phyloP scores from a whole-genome alignment of 257 asterid genomes.

The Salvia miltiorrhiza region DNA sequence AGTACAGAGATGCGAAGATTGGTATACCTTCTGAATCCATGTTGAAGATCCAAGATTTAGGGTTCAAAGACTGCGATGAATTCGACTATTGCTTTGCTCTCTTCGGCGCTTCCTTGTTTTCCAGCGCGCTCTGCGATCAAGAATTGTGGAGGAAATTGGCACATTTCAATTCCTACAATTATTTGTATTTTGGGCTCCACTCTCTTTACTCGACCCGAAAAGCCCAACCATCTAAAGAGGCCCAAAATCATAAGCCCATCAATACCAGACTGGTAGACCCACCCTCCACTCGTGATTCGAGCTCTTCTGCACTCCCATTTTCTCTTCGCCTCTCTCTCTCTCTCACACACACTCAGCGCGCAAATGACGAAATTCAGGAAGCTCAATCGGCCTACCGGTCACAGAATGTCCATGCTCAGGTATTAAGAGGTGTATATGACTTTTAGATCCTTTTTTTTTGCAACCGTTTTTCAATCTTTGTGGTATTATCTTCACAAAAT shows the following conservation, averaged over 20 bases:
- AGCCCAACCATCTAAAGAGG: background rate
- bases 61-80: slow-evolving; percentile 16
- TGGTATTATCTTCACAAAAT: background rate
- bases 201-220: too few relatives aligned
- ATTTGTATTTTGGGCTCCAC: too few relatives aligned
- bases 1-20: background rate
- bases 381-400: slow-evolving; percentile 82
- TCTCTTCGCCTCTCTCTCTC: slow-evolving; percentile 1
- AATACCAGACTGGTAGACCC: too few relatives aligned
- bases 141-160: slow-evolving; percentile 6
- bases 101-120: slow-evolving; percentile 8
- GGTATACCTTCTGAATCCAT: slow-evolving; percentile 81
- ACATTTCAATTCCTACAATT: too few relatives aligned
- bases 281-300: background rate
- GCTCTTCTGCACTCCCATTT: background rate
- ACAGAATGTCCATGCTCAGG: slow-evolving; percentile 94
- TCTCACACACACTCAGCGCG: background rate
- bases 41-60: slow-evolving; percentile 12
- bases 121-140: slow-evolving; percentile 28
- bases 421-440: background rate
- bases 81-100: background rate
- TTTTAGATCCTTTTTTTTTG: background rate
- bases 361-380: slow-evolving; percentile 85
- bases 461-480: background rate
- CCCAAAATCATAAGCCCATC: background rate